phyloP scores from a whole-genome alignment of 148 eudicot genomes.

The Simmondsia chinensis region DNA sequence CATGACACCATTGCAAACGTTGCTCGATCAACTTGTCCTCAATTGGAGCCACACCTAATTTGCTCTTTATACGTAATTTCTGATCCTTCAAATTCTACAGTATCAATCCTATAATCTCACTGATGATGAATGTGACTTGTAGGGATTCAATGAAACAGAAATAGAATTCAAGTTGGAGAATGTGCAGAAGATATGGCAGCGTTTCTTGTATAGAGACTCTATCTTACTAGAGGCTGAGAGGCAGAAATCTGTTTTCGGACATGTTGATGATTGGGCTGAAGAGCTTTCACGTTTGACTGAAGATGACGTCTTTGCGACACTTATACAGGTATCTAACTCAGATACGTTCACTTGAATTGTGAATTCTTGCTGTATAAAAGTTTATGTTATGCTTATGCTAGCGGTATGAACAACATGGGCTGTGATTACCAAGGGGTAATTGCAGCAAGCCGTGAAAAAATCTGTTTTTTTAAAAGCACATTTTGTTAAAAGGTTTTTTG shows the following conservation, averaged over 20 bases:
- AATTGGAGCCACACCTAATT: too few relatives aligned
- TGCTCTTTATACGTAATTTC: too few relatives aligned
- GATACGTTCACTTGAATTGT: too few relatives aligned
- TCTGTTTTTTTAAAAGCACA: too few relatives aligned
- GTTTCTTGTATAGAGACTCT: constrained; percentile 79
- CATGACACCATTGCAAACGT: too few relatives aligned
- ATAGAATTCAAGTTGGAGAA: constrained; percentile 69
- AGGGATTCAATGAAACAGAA: constrained; percentile 86
- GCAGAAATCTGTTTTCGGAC: constrained; percentile 45
- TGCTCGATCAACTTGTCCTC: too few relatives aligned
- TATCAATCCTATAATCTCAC: constrained; percentile 2
- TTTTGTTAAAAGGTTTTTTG: too few relatives aligned
- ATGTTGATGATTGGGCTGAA: constrained; percentile 62
- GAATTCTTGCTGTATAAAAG: not conserved
- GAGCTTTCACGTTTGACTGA: constrained; percentile 44
- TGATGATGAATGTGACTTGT: constrained; percentile 3
- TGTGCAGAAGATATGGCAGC: constrained; percentile 83
- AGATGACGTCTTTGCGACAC: constrained; percentile 74
- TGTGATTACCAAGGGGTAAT: too few relatives aligned
- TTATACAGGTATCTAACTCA: constrained; percentile 64
- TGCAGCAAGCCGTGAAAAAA: too few relatives aligned
- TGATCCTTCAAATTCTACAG: constrained; percentile 8
- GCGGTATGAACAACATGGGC: not conserved
- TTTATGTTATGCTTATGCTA: not conserved
- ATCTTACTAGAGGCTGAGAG: constrained; percentile 81